Evolutionary conservation across 2,329 filamentous ascomycete genomes (phyloP), one percentile per base, ranked within the genome.

Genomic region (Diplodia intermedia): DNA sequence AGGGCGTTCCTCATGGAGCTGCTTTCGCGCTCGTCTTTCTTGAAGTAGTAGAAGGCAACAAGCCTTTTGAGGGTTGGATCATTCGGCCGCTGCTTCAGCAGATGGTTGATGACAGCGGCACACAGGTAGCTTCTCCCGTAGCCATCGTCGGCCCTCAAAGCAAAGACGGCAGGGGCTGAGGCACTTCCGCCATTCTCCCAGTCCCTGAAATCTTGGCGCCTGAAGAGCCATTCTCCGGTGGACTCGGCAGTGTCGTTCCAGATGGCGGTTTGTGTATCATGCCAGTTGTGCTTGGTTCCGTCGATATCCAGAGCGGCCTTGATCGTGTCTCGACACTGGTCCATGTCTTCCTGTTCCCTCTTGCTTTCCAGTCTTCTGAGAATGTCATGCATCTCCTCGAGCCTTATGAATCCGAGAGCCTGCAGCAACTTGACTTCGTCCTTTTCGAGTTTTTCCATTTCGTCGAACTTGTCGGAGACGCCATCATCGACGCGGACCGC

Each of bases 121-220:
- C 57, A 61, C 26, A 61, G 9, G n/a, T 61, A 61, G 23, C 38
- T 43, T 14, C 57, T 49, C 20, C 57, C 57, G 9, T 61, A 61
- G 8, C 57, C 57, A 15, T 61, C 57, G 7, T 29, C 40, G 15
- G 57, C 57, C 29, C 50, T 43, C 15, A 61, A 20, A 14, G 57
- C 57, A 33, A 49, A 61, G 3, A 61, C 40, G 12, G 57, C 29
- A 5, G 57, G 57, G 7, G 57, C 12, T 5, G 57, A n/a, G 26
- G 23, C 12, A 3, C 8, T 49, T 49, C 8, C 15, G 11, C 26
- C 11, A 18, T 49, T 49, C 26, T 40, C 29, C 57, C 57, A 61
- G 15, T 49, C 40, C 5, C 29, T 40, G 23, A 61, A 50, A 8
- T 61, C 57, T 6, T 49, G 15, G 14, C 57, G 23, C 11, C 33